Percentiles rank a stretch among this genome's conserved stretches.
These are phyloP conservation scores for Coemansia sp. DNA, from an alignment of 192 early-diverging fungal species.

Conservation along the genomic window DNA sequence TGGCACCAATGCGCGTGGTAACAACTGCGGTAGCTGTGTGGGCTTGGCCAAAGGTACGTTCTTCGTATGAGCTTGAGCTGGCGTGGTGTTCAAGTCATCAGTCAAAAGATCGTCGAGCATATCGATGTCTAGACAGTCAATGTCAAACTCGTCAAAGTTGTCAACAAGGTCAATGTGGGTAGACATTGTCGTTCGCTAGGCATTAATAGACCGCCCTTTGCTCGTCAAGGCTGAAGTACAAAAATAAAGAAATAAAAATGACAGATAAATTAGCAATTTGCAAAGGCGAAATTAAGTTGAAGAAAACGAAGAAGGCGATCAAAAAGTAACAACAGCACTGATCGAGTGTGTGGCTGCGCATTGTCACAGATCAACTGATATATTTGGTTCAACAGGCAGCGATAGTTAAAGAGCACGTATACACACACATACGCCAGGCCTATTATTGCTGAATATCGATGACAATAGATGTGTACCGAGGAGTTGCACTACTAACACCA, in stretches of 20 bases:
- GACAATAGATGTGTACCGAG: constrained; percentile 26
- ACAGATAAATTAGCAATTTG: constrained; percentile 2
- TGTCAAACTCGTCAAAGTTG: constrained; percentile 32
- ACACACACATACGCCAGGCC: not conserved
- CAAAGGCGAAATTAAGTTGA: not conserved
- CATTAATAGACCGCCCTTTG: not conserved
- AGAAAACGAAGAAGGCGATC: not conserved
- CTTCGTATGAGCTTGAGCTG: not conserved
- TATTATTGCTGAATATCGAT: constrained; percentile 22
- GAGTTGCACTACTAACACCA: not conserved
- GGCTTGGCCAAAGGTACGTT: not conserved
- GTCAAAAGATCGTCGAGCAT: constrained; percentile 41
- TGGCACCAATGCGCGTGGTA: not conserved
- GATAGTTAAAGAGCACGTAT: not conserved
- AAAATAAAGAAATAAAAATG: not conserved
- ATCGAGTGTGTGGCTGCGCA: constrained; percentile 36
- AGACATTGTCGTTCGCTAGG: constrained; percentile 1
- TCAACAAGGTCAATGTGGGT: constrained; percentile 12
- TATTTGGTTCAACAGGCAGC: not conserved
- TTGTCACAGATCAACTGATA: not conserved
- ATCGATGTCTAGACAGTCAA: constrained; percentile 37
- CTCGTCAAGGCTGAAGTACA: not conserved
- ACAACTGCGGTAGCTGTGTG: not conserved
- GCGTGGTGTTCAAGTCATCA: constrained; percentile 25
- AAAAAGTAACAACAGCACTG: constrained; percentile 1